phyloP scores from a whole-genome alignment of 1,139 yeast species.

The Meyerozyma guilliermondii region DNA sequence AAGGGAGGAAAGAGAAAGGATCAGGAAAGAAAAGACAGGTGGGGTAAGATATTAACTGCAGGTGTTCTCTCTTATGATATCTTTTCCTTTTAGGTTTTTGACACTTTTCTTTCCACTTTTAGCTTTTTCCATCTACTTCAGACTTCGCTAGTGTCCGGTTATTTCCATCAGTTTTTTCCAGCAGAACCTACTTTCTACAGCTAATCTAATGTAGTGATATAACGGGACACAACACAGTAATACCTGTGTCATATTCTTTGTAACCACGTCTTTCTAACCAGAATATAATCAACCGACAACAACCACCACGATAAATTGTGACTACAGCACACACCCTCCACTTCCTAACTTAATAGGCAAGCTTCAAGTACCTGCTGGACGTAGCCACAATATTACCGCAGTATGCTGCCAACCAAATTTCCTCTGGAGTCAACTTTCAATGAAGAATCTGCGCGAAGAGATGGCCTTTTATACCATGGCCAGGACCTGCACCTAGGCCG shows the following conservation, averaged over 20 bases:
- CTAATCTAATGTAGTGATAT: slow-evolving; percentile 45
- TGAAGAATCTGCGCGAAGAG: slow-evolving; percentile 12
- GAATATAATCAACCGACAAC: slow-evolving; percentile 30
- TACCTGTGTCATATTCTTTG: slow-evolving; percentile 40
- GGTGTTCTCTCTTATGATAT: too few relatives aligned
- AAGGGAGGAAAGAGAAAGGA: neutral
- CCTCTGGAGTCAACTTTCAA: slow-evolving; percentile 39
- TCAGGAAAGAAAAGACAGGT: neutral
- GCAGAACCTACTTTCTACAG: too few relatives aligned
- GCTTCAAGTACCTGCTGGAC: slow-evolving; percentile 13
- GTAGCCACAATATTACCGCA: slow-evolving; percentile 9
- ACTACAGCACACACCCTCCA: slow-evolving; percentile 10
- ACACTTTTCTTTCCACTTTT: too few relatives aligned
- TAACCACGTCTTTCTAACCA: slow-evolving; percentile 50
- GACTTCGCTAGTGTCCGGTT: too few relatives aligned
- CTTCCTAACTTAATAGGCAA: slow-evolving; percentile 55
- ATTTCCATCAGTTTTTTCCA: too few relatives aligned
- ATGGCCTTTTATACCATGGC: slow-evolving; percentile 5
- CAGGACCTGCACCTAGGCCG: neutral
- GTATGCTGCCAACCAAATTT: slow-evolving; percentile 26
- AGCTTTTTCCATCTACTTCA: too few relatives aligned
- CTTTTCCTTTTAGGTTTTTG: too few relatives aligned
- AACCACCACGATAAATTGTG: slow-evolving; percentile 21
- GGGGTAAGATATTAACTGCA: too few relatives aligned
- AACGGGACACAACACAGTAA: slow-evolving; percentile 52